Evolutionary conservation across 108 stramenopile species (phyloP).

Genomic region (Seminavis robusta): DNA sequence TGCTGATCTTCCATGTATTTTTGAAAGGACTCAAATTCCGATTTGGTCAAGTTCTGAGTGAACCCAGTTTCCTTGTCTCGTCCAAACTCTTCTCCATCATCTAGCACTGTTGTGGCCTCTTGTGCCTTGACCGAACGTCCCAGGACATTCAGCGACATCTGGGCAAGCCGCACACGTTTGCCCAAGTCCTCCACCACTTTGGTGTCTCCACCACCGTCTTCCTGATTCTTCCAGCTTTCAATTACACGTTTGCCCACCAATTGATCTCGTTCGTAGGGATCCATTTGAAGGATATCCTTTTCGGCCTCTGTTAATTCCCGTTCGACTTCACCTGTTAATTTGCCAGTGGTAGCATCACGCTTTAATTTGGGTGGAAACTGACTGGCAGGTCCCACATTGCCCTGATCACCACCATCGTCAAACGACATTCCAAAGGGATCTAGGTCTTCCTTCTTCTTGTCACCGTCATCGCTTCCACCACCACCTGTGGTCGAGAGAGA

Average conservation of each 20-base stretch:
- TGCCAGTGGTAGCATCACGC: slow-evolving; percentile 74
- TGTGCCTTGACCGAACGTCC: slow-evolving; percentile 60
- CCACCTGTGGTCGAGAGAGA: too few species aligned
- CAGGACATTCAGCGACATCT: slow-evolving; percentile 64
- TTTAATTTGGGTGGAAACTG: slow-evolving; percentile 61
- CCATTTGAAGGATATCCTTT: slow-evolving; percentile 48
- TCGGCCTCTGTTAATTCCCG: slow-evolving; percentile 51
- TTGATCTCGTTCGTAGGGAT: slow-evolving; percentile 37
- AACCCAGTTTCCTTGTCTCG: slow-evolving; percentile 25
- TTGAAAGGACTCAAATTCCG: slow-evolving; percentile 58
- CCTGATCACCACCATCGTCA: slow-evolving; percentile 37
- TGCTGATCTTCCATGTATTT: slow-evolving; percentile 51
- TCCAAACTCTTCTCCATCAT: slow-evolving; percentile 28
- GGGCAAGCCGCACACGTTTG: slow-evolving; percentile 52
- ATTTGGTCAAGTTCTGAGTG: slow-evolving; percentile 43
- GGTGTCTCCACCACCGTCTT: slow-evolving; percentile 9
- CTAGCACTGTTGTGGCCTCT: slow-evolving; percentile 11
- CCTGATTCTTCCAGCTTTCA: slow-evolving; percentile 29
- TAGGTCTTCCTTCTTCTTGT: too few species aligned
- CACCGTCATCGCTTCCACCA: too few species aligned
- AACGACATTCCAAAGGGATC: slow-evolving; percentile 61
- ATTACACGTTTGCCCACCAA: slow-evolving; percentile 28
- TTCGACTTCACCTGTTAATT: slow-evolving; percentile 65
- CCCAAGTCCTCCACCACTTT: slow-evolving; percentile 39
- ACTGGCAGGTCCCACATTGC: slow-evolving; percentile 35